These are phyloP conservation scores for Mayamaea pseudoterrestris DNA, from an alignment of 108 stramenopile genomes.

Conservation along the genomic window DNA sequence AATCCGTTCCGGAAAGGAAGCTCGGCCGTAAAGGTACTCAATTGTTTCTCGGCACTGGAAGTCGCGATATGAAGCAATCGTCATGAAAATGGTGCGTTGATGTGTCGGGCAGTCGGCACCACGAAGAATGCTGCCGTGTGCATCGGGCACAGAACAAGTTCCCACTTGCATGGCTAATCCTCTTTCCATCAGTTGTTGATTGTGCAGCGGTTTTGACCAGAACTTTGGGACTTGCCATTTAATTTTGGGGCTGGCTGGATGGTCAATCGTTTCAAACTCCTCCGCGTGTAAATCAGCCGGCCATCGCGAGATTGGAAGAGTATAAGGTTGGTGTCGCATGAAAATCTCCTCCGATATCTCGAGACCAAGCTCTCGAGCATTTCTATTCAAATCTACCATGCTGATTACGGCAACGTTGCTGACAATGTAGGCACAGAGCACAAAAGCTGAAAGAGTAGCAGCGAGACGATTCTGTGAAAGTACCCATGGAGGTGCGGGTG, in stretches of 20 bases:
- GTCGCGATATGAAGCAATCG: constrained; percentile 38
- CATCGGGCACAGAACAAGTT: constrained; percentile 44
- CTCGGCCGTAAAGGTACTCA: constrained; percentile 20
- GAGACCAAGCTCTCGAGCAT: too few relatives aligned
- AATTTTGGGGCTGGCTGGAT: constrained; percentile 48
- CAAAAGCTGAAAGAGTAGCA: too few relatives aligned
- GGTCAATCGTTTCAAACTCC: constrained; percentile 41
- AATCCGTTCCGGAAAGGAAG: constrained; percentile 40
- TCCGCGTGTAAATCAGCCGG: too few relatives aligned
- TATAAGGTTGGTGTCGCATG: too few relatives aligned
- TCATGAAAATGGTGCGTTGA: constrained; percentile 48
- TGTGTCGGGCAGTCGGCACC: constrained; percentile 44
- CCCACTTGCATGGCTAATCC: constrained; percentile 61
- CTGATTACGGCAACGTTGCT: too few relatives aligned
- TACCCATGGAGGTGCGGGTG: too few relatives aligned
- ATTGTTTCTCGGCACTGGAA: constrained; percentile 24
- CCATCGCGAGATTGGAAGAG: too few relatives aligned
- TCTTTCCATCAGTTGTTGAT: constrained; percentile 38
- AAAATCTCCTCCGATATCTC: too few relatives aligned
- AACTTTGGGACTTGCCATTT: constrained; percentile 50
- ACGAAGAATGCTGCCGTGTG: constrained; percentile 29
- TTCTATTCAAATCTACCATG: too few relatives aligned
- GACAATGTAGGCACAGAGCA: neutral
- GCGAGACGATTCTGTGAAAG: too few relatives aligned
- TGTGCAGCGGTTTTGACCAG: constrained; percentile 50